A percentile compares a stretch with the other conserved stretches of the same genome.
These are phyloP conservation scores for Penicillium fuscoglaucum DNA, from an alignment of 2,329 filamentous ascomycete genomes.

Conservation along the genomic window DNA sequence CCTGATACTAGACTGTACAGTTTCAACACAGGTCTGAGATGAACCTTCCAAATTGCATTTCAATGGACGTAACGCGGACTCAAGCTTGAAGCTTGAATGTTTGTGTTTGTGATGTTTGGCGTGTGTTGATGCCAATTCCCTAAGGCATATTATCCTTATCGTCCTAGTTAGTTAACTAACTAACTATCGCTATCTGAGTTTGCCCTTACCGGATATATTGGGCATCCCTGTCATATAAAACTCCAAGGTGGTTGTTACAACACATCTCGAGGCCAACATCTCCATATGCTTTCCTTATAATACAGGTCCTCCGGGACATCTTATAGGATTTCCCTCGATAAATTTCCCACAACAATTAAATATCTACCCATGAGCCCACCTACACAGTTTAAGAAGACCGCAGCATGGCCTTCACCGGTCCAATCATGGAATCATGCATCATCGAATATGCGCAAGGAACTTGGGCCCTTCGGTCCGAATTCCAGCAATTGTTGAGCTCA, in stretches of 20 bases:
- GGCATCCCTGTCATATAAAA: background rate
- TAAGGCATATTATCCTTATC: slow-evolving; percentile 4
- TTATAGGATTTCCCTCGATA: background rate
- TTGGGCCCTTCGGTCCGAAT: background rate
- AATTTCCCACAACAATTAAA: background rate
- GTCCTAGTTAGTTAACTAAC: no score
- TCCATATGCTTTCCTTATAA: background rate
- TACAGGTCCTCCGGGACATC: no score
- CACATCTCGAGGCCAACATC: background rate
- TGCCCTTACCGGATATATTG: background rate
- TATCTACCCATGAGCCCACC: no score
- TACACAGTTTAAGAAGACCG: background rate
- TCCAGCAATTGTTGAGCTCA: background rate
- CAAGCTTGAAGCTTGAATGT: slow-evolving; percentile 10
- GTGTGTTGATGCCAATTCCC: background rate
- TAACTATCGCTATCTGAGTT: slow-evolving; percentile 9
- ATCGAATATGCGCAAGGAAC: background rate
- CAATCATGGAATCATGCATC: background rate
- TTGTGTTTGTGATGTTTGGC: slow-evolving; percentile 15
- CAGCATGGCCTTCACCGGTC: background rate
- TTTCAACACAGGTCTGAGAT: background rate
- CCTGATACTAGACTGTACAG: background rate
- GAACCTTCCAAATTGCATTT: background rate
- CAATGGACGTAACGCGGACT: background rate
- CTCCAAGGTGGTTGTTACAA: background rate